These are phyloP conservation scores for Ustilago curta DNA, from an alignment of 1,284 basidiomycete genomes.

Conservation along the genomic window DNA sequence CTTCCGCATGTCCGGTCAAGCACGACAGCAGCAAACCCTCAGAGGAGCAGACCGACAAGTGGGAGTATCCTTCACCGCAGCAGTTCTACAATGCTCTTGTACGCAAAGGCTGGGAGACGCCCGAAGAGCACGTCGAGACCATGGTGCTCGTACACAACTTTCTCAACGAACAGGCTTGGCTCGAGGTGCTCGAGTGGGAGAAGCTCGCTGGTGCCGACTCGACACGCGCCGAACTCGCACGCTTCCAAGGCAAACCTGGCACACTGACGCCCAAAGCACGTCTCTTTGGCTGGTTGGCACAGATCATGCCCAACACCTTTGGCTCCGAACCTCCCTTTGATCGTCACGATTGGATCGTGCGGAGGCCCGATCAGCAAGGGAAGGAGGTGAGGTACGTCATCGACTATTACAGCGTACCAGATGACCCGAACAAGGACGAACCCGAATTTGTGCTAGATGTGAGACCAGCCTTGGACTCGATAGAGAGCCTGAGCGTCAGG, in stretches of 20 bases:
- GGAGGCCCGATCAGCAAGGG: slow-evolving; percentile 72
- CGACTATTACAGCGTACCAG: slow-evolving; percentile 66
- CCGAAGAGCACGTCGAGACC: slow-evolving; percentile 92
- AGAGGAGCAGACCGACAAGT: slow-evolving; percentile 71
- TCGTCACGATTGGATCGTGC: slow-evolving; percentile 97
- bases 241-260: slow-evolving; percentile 90
- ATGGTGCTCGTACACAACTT: slow-evolving; percentile 99
- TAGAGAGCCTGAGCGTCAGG: slow-evolving; percentile 50
- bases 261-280: slow-evolving; percentile 84
- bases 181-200: slow-evolving; percentile 96
- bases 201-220: slow-evolving; percentile 57
- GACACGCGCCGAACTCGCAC: slow-evolving; percentile 76
- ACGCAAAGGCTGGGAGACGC: slow-evolving; percentile 97
- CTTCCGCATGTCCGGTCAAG: slow-evolving; percentile 64
- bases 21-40: slow-evolving; percentile 41
- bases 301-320: slow-evolving; percentile 87
- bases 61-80: slow-evolving; percentile 98
- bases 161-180: slow-evolving; percentile 95
- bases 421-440: slow-evolving; percentile 61
- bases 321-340: slow-evolving; percentile 94
- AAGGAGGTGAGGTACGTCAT: slow-evolving; percentile 68
- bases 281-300: slow-evolving; percentile 84
- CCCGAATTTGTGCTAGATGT: slow-evolving; percentile 64
- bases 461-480: slow-evolving; percentile 60
- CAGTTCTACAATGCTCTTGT: slow-evolving; percentile 98